These are phyloP conservation scores for Melaleuca alternifolia DNA, from an alignment of 345 rosid species.

Conservation along the genomic window DNA sequence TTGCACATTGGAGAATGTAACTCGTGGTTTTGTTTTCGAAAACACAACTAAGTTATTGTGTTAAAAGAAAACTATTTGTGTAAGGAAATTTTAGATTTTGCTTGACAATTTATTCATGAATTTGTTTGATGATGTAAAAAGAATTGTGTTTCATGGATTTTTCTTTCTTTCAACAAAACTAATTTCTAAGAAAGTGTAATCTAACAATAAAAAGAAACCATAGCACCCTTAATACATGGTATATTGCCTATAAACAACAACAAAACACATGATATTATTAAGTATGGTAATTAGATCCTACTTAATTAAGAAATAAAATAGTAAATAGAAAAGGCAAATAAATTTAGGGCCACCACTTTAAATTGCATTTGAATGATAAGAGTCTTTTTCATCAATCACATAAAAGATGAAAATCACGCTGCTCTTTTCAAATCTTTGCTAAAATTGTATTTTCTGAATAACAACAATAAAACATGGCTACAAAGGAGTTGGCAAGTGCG, in stretches of 20 bases:
- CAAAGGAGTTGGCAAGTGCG: not conserved
- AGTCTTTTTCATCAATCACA: not conserved
- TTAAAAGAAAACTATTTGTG: too few species aligned
- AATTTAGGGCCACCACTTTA: not conserved
- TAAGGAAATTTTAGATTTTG: too few species aligned
- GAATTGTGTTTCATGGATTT: not conserved
- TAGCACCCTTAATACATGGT: not conserved
- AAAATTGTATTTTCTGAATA: not conserved
- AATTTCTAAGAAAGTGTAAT: not conserved
- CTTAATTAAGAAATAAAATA: not conserved
- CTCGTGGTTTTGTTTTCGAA: not conserved
- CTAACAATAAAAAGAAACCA: not conserved
- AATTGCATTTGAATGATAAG: not conserved
- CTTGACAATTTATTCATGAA: not conserved
- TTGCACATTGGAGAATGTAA: not conserved
- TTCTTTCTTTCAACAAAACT: not conserved
- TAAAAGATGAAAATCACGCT: not conserved
- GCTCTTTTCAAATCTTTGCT: not conserved
- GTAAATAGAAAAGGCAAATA: not conserved
- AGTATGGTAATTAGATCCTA: not conserved
- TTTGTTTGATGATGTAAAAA: rapidly evolving
- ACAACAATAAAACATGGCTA: not conserved
- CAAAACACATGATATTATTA: not conserved
- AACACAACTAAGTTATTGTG: too few species aligned
- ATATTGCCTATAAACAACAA: not conserved